phyloP scores from a whole-genome alignment of 2,329 filamentous ascomycete species.

The Botrytis squamosa region DNA sequence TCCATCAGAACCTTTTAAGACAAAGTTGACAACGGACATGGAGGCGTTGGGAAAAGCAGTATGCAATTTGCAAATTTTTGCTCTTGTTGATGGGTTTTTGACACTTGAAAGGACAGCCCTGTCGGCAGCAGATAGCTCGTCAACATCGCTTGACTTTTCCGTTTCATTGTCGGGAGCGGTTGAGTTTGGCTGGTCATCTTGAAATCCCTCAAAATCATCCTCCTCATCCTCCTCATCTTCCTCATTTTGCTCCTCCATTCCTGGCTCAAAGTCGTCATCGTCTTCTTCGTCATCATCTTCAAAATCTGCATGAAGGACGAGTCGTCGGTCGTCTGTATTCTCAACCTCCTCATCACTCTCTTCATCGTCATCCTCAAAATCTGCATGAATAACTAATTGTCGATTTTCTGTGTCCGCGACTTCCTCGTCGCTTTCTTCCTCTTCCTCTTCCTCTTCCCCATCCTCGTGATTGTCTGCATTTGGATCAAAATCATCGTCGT shows the following conservation, averaged over 20 bases:
- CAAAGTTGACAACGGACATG: conserved; percentile 35
- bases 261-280: conserved; percentile 34
- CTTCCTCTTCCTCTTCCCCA: conserved; percentile 23
- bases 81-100: conserved; percentile 26
- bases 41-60: conserved; percentile 37
- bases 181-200: conserved; percentile 1
- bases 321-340: conserved; percentile 30
- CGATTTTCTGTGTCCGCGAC: conserved; percentile 35
- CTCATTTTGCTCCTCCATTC: conserved; percentile 27
- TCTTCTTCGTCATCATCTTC: conserved; percentile 26
- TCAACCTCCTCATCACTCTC: conserved; percentile 36
- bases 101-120: conserved; percentile 27
- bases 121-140: conserved; percentile 19
- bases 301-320: conserved; percentile 29
- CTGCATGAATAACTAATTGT: conserved; percentile 35
- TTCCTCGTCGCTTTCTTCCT: conserved; percentile 35
- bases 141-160: conserved; percentile 4
- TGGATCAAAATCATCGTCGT: conserved; percentile 35
- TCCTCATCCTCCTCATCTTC: conserved; percentile 5
- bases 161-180: neutral
- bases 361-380: conserved; percentile 41
- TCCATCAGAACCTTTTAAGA: conserved; percentile 34
- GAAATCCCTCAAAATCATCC: conserved; percentile 15
- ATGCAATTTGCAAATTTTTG: conserved; percentile 36
- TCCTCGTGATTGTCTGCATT: conserved; percentile 29